Evolutionary conservation across 2,329 filamentous ascomycete species (phyloP).

Genomic region (Esteya vermicola): DNA sequence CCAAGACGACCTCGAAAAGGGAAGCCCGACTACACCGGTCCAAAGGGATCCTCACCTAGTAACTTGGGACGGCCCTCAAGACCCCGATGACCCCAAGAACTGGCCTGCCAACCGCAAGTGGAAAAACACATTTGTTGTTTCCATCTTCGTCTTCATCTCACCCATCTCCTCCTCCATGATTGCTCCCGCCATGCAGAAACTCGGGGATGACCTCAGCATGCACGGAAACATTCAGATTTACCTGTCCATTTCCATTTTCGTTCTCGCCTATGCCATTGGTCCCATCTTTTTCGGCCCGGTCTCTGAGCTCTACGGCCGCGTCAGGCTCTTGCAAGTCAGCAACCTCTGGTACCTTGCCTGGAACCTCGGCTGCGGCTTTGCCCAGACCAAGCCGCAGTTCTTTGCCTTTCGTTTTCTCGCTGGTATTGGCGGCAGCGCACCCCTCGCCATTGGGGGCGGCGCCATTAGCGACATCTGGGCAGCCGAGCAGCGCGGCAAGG

Average conservation of each 20-base stretch:
- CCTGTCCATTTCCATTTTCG: constrained; percentile 42
- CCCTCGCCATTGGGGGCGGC: constrained; percentile 9
- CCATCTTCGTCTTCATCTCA: constrained; percentile 45
- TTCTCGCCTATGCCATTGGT: constrained; percentile 39
- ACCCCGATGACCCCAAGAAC: constrained; percentile 35
- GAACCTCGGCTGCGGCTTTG: constrained; percentile 51
- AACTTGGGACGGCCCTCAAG: constrained; percentile 36
- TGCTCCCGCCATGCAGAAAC: constrained; percentile 31
- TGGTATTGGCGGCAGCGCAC: constrained; percentile 9
- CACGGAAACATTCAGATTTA: constrained; percentile 24
- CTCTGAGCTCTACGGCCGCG: neutral
- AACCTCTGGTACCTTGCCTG: constrained; percentile 51
- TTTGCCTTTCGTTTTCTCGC: constrained; percentile 10
- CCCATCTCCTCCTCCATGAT: constrained; percentile 43
- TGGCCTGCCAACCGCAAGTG: constrained; percentile 43
- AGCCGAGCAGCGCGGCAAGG: neutral
- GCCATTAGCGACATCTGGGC: constrained; percentile 6
- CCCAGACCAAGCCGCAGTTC: constrained; percentile 31
- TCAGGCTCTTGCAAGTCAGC: neutral
- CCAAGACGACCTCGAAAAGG: no score
- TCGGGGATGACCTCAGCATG: constrained; percentile 39
- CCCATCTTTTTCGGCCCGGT: constrained; percentile 35
- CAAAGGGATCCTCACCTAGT: constrained; percentile 22
- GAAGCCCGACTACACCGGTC: no score
- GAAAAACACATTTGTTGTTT: constrained; percentile 37